Base-by-base conservation (phyloP, 768 basidiomycete species). In the Galerina sulciceps region DNA sequence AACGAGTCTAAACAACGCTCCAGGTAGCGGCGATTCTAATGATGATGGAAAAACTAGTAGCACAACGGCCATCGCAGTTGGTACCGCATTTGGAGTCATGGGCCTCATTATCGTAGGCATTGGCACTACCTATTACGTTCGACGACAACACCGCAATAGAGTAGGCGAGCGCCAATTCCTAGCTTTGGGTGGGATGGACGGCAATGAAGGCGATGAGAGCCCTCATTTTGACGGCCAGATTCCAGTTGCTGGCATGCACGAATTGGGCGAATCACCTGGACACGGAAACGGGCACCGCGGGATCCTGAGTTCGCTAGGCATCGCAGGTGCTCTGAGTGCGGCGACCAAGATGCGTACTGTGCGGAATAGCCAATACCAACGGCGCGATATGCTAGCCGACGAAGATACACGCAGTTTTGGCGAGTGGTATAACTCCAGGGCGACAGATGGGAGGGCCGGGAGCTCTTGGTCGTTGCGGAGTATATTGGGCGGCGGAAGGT, bases 361-460 rank as follows among this genome's bases (percentile, higher is more conserved):
- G 20, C 61, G 59, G 20, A 62, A 68, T 46, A 65, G 69, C 58
- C 54, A 68, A 50, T 62, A 65, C 20, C 64, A 77, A 53, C 79
- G 90, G 31, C 79, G 81, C 31, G 89, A 93, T 67, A 91, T 93
- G 83, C 81, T 92, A 35, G 89, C 85, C 3, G 90, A 93, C 54
- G 91, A 92, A 71, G 91, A 92, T 64, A 77, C 80, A 2, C 76
- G 79, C 9, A 80, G 84, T 14, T 85, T 89, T 62, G 71, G 73
- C 13, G 72, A 73, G 18, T 77, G 76, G 73, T 77, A 76, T 43
- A 70, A 72, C 57, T 60, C 66, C 6, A 65, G 68, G 38, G 65
- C 71, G 17, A 73, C 76, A 31, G 79, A 81, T 55, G 77, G 73
- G 9, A 77, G 76, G 40, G 75, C 71, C 4, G 76, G 76, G n/a